Base-by-base conservation (phyloP, 2,329 filamentous ascomycete species). In the Sordariomycetes sp. region DNA sequence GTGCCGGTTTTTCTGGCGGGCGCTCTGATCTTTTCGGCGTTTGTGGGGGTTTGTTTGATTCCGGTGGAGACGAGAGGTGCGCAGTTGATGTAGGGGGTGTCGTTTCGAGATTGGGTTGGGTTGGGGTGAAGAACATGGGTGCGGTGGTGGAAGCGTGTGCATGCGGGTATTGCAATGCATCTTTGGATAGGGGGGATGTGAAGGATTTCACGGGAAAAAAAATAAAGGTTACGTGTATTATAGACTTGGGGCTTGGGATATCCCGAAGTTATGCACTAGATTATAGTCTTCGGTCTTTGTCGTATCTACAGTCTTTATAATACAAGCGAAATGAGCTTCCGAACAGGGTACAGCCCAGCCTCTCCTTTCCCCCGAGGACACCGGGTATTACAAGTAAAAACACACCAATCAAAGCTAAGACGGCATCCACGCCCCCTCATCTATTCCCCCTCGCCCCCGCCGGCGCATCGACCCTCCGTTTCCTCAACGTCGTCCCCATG, bases 401-500 rank as follows among this genome's bases (percentile, higher is more conserved):
- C n/a, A 54, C 15, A 57, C 22, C 22, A 54, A 39, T 10, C 22
- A 45, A 48, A 24, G 22, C 22, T 15, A 22, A 17, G 22, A 25
- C 24, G 25, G 1, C 13, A 22, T 22, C 10, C 45, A 50, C 15
- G 24, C 20, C 5, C 13, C 45, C n/a, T n/a, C 24, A 57, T 22
- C 52, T 57, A 39, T 58, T 60, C 28, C 79, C 79, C 61, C 68
- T 76, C 3, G 84, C 84, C 2, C 84, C 84, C 17, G 76, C 75
- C 1, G 84, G 84, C 15, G 78, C 84, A 64, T 84, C 81, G 15
- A 75, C 68, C 62, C 85, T 77, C 63, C 82, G 73, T 65, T 77
- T 82, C 67, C 81, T 78, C 58, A 91, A 71, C 32, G 84, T 83
- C 59, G 77, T 79, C 25, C 83, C 84, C 63, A 96, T 76, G 0